Percentiles rank a stretch among this genome's conserved stretches.
These are phyloP conservation scores for Phytophthora hybrid DNA, from an alignment of 352 stramenopile genomes.

Conservation along the genomic window DNA sequence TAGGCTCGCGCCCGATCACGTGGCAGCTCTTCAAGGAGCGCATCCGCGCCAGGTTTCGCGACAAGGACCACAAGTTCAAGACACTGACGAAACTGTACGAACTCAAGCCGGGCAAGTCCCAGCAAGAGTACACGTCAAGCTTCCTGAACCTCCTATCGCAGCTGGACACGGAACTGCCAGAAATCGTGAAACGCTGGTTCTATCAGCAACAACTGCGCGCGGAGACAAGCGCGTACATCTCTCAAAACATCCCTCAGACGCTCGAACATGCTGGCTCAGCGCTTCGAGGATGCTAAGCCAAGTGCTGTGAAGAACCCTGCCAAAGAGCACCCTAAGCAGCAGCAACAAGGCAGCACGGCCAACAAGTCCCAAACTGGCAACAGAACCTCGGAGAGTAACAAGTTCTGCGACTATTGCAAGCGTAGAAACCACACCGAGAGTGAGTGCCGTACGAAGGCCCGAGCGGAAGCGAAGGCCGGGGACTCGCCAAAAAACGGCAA, in stretches of 20 bases:
- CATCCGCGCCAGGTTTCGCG: constrained; percentile 12
- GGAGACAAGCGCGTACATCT: neutral
- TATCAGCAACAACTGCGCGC: neutral
- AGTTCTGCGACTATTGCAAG: neutral
- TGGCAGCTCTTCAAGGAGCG: constrained; percentile 17
- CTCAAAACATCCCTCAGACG: neutral
- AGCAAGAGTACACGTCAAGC: constrained; percentile 18
- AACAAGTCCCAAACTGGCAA: neutral
- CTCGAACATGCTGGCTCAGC: neutral
- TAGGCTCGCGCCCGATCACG: neutral
- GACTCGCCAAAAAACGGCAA: neutral
- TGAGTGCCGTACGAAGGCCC: neutral
- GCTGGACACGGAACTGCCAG: neutral
- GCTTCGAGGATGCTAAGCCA: neutral
- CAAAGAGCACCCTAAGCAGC: no score
- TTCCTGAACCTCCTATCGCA: constrained; percentile 9
- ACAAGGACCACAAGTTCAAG: constrained; percentile 25
- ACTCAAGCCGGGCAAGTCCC: constrained; percentile 5
- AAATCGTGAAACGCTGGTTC: neutral
- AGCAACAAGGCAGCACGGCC: neutral
- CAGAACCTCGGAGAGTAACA: neutral
- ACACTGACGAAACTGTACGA: constrained; percentile 15
- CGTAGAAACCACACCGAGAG: neutral
- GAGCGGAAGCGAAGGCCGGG: neutral
- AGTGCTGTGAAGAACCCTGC: neutral